phyloP scores from a whole-genome alignment of 805 yeast species.

The Soucietia sequanensis region DNA sequence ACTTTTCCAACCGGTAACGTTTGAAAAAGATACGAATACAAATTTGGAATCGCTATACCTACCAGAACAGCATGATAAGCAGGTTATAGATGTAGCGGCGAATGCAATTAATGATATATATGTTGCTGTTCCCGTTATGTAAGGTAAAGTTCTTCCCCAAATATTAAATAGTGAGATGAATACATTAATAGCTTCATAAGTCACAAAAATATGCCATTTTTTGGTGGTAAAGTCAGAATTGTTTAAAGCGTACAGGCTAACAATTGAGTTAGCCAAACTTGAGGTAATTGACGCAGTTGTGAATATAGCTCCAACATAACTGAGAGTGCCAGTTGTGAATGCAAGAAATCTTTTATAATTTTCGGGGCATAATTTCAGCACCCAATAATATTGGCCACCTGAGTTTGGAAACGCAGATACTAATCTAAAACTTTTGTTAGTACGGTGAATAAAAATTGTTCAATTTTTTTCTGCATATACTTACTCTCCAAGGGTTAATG shows the following conservation, averaged over 20 bases:
- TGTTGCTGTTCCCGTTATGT: constrained; percentile 47
- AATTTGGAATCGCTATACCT: constrained; percentile 49
- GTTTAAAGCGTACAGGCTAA: constrained; percentile 49
- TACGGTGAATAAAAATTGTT: constrained; percentile 62
- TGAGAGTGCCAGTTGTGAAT: constrained; percentile 59
- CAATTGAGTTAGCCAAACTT: constrained; percentile 48
- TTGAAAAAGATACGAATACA: constrained; percentile 53
- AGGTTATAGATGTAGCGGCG: constrained; percentile 50
- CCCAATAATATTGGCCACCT: too few relatives aligned
- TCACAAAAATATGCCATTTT: constrained; percentile 57
- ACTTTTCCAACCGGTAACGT: constrained; percentile 60
- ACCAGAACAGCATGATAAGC: constrained; percentile 52
- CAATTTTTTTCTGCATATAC: constrained; percentile 54
- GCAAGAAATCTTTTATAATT: too few relatives aligned
- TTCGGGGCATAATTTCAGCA: too few relatives aligned
- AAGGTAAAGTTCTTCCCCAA: constrained; percentile 51
- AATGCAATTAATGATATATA: constrained; percentile 54
- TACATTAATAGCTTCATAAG: constrained; percentile 45
- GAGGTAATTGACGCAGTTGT: constrained; percentile 60
- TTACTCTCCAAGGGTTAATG: constrained; percentile 50
- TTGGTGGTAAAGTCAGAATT: constrained; percentile 33
- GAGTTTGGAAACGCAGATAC: constrained; percentile 52
- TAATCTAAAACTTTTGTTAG: constrained; percentile 51
- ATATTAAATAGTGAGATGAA: constrained; percentile 45
- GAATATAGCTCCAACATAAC: constrained; percentile 62